These are phyloP conservation scores for Suhomyces canberraensis DNA, from an alignment of 805 yeast genomes.

Conservation along the genomic window DNA sequence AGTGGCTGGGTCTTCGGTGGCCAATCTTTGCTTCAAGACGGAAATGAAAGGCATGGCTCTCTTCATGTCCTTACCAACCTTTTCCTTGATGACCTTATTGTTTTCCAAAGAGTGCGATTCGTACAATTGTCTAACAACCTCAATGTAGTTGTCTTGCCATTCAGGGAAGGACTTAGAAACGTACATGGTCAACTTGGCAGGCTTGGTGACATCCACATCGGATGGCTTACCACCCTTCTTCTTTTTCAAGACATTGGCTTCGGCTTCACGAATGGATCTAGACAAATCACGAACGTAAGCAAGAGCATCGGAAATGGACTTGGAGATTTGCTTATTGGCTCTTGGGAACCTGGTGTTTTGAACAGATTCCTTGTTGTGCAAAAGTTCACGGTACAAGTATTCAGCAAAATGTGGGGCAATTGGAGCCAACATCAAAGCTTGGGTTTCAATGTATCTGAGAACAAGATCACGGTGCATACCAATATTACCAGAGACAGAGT, in stretches of 20 bases:
- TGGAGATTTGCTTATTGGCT: slow-evolving; percentile 63
- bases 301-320: slow-evolving; percentile 61
- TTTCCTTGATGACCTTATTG: slow-evolving; percentile 58
- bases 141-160: slow-evolving; percentile 60
- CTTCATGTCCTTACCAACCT: slow-evolving; percentile 86
- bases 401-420: slow-evolving; percentile 96
- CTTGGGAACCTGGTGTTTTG: slow-evolving; percentile 81
- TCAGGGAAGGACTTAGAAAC: slow-evolving; percentile 77
- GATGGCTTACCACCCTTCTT: slow-evolving; percentile 81
- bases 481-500: slow-evolving; percentile 49
- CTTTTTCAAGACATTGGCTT: slow-evolving; percentile 71
- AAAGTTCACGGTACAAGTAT: slow-evolving; percentile 78
- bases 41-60: slow-evolving; percentile 97
- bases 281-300: slow-evolving; percentile 75
- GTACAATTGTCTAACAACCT: slow-evolving; percentile 71
- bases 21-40: slow-evolving; percentile 75
- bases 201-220: slow-evolving; percentile 71
- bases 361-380: slow-evolving; percentile 62
- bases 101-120: slow-evolving; percentile 63
- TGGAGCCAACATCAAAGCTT: slow-evolving; percentile 82
- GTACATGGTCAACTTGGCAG: slow-evolving; percentile 69
- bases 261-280: slow-evolving; percentile 89
- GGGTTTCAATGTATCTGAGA: slow-evolving; percentile 78
- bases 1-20: slow-evolving; percentile 62
- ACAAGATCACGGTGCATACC: slow-evolving; percentile 85